Base-by-base conservation (phyloP, 2,329 filamentous ascomycete genomes). In the Penicillium digitatum region DNA sequence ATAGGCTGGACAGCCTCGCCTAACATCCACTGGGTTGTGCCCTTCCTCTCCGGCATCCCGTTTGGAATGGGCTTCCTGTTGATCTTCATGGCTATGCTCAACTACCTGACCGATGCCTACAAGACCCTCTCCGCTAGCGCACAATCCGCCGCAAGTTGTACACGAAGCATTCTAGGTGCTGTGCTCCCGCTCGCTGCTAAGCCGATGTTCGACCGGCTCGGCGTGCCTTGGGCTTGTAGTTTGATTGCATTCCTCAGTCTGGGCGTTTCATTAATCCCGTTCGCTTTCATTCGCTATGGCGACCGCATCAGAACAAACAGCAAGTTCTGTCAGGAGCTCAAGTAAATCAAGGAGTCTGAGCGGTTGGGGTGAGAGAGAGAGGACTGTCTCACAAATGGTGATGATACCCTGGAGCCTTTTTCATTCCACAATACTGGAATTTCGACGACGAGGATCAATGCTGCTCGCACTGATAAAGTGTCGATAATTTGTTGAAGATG, bases 81-180 rank as follows among this genome's bases (percentile, higher is more conserved):
- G 16, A 84, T 87, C 49, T 86, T 87, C 70, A 84, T 86, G 75
- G 81, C 83, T 1, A 76, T 86, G 57, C 70, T 87, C 24, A 87
- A 87, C 67, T 87, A 87, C 64, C 74, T 86, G 20, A 83, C 81
- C 43, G 85, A 87, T 64, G 84, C 85, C 7, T 88, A 88, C 67
- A 82, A 86, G 63, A 79, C 84, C n/a, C 86, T 81, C 61, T 83
- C 85, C 0, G 82, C 82, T 0, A 81, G 78, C 18, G 82, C 80
- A 2, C 79, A 82, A 57, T 81, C 81, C 0, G 80, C 81, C 1
- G 73, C 80, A 3, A 81, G 77, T 40, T 79, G 77, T 55, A 77
- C 74, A 10, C 76, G 82, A 12, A 81, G 78, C 14, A 66, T 83
- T 1, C 71, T 82, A 5, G 82, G 81, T 2, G 79, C 80, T 1